Evolutionary conservation across 306 rosid species (phyloP).

Genomic region (Macrotyloma uniflorum): DNA sequence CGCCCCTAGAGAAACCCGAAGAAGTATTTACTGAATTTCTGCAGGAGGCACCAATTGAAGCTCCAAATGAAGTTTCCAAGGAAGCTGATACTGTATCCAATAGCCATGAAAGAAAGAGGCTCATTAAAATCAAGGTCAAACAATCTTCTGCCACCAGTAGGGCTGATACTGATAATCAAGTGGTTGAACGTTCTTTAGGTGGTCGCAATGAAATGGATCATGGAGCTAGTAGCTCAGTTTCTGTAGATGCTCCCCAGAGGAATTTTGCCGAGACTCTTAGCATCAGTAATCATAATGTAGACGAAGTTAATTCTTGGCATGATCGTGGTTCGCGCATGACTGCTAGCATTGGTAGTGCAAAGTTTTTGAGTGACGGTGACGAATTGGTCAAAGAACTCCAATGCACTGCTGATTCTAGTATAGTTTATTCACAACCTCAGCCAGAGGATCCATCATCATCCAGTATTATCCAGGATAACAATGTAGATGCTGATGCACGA

Average conservation of each 20-base stretch:
- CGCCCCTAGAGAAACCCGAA: conserved; percentile 31
- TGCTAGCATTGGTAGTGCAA: conserved; percentile 95
- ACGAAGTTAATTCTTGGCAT: conserved; percentile 85
- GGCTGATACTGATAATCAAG: conserved; percentile 78
- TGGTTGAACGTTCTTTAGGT: conserved; percentile 71
- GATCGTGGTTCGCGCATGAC: conserved; percentile 85
- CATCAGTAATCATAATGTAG: conserved; percentile 63
- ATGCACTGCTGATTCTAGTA: conserved; percentile 87
- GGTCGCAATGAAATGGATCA: conserved; percentile 62
- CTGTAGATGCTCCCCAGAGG: conserved; percentile 93
- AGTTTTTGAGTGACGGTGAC: conserved; percentile 66
- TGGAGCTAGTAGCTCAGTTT: conserved; percentile 87
- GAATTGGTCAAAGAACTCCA: conserved; percentile 81
- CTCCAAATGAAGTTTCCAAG: conserved; percentile 53
- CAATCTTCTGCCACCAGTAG: conserved; percentile 84
- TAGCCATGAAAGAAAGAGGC: conserved; percentile 69
- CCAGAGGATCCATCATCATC: conserved; percentile 70
- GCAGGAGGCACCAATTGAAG: conserved; percentile 50
- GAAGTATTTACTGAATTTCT: conserved; percentile 40
- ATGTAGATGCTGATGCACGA: conserved; percentile 70
- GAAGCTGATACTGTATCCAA: conserved; percentile 66
- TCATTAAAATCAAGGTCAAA: conserved; percentile 77
- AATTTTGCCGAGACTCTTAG: conserved; percentile 65
- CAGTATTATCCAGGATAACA: conserved; percentile 77
- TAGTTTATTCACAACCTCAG: conserved; percentile 57